Conservation (phyloP, 2,329 filamentous ascomycete genomes). For the Rasamsonia emersonii region DNA sequence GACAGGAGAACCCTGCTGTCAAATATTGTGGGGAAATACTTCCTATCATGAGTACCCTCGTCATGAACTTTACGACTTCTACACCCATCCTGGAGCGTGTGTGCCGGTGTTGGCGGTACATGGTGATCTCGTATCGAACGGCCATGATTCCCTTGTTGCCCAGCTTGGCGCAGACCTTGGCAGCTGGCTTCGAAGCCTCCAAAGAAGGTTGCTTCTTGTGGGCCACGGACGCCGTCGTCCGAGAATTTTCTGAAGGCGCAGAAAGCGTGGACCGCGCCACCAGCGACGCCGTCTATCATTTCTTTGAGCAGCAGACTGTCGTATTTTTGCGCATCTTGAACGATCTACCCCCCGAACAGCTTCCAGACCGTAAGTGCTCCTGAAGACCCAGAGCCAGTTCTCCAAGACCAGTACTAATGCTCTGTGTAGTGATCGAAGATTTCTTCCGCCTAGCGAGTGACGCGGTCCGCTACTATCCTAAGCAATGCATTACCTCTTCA, state of each 20-base stretch:
- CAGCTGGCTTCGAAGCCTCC: conserved; percentile 73
- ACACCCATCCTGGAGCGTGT: conserved; percentile 86
- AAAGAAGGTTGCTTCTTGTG: conserved; percentile 96
- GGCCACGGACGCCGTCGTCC: conserved; percentile 89
- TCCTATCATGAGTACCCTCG: conserved; percentile 73
- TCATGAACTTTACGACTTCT: conserved; percentile 79
- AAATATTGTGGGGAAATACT: conserved; percentile 96
- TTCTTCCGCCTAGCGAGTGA: conserved; percentile 92
- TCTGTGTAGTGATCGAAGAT: conserved; percentile 67
- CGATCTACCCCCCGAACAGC: conserved; percentile 66
- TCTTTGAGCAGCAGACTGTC: conserved; percentile 88
- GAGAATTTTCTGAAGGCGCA: conserved; percentile 87
- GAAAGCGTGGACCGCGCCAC: conserved; percentile 77
- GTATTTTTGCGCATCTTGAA: conserved; percentile 85
- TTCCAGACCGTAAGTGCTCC: conserved; percentile 54
- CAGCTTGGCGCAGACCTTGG: conserved; percentile 79
- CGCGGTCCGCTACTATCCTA: conserved; percentile 84
- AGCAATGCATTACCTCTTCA: conserved; percentile 68
- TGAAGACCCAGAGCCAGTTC: neutral
- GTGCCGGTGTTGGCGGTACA: conserved; percentile 91
- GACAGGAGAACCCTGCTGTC: conserved; percentile 77
- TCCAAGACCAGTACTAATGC: conserved; percentile 8
- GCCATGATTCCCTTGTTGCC: conserved; percentile 79
- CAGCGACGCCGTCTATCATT: conserved; percentile 79
- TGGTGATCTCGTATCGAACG: conserved; percentile 91